phyloP scores from a whole-genome alignment of 2,329 filamentous ascomycete genomes.

The Colletotrichum filicis region DNA sequence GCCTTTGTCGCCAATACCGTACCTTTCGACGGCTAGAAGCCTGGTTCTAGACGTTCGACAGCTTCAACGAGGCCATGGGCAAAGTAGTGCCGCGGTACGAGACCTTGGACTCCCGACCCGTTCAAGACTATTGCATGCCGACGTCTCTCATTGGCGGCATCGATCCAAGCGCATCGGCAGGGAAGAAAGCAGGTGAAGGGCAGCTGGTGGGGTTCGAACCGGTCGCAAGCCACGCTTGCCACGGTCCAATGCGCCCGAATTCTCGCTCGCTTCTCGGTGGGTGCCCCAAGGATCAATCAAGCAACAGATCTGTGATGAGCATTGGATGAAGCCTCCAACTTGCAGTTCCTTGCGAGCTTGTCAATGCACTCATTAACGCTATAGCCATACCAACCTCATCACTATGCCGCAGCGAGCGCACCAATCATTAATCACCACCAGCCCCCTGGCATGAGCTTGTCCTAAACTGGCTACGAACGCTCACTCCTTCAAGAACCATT shows the following conservation, averaged over 20 bases:
- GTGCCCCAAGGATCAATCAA: constrained; percentile 26
- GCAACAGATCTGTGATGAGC: constrained; percentile 32
- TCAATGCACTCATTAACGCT: not conserved
- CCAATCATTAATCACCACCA: constrained; percentile 6
- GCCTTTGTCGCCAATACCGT: constrained; percentile 9
- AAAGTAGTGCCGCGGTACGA: constrained; percentile 1
- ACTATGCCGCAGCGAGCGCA: constrained; percentile 9
- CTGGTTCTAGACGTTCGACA: constrained; percentile 11
- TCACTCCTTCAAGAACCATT: not conserved
- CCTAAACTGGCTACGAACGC: constrained; percentile 11
- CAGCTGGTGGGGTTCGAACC: constrained; percentile 1
- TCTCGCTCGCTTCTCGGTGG: constrained; percentile 22
- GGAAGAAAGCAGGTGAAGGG: constrained; percentile 22
- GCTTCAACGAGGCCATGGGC: not conserved
- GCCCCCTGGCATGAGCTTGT: constrained; percentile 25
- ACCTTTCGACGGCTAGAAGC: not conserved
- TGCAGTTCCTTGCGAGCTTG: constrained; percentile 8
- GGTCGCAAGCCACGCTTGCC: constrained; percentile 22
- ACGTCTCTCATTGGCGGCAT: constrained; percentile 26
- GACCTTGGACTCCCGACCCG: not conserved
- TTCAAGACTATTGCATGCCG: constrained; percentile 6
- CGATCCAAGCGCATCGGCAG: not conserved
- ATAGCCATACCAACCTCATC: not conserved
- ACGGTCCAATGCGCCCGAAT: constrained; percentile 25
- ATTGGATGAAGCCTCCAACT: constrained; percentile 15